phyloP scores from a whole-genome alignment of 169 alveolate species.

The Babesia bigemina region DNA sequence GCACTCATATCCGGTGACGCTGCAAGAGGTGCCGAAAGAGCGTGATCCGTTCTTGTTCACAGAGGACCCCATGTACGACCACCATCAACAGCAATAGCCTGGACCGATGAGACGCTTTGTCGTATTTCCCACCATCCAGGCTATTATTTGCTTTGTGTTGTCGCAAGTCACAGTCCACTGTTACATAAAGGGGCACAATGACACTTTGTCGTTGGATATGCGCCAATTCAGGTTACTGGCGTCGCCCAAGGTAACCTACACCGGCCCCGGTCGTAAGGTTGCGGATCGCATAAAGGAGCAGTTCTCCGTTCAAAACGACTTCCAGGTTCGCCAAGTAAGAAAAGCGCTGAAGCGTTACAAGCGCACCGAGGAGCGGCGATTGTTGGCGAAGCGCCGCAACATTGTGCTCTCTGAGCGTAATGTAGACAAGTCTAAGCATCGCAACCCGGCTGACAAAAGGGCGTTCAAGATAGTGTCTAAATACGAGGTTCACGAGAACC shows the following conservation, averaged over 20 bases:
- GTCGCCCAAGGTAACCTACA: conserved; percentile 22
- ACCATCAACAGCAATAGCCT: conserved; percentile 24
- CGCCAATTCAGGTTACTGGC: neutral
- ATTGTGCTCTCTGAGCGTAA: conserved; percentile 37
- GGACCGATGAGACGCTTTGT: conserved; percentile 2
- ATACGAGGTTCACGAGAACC: conserved; percentile 16
- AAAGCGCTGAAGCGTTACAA: conserved; percentile 58
- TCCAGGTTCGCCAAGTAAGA: conserved; percentile 47
- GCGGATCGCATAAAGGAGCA: conserved; percentile 63
- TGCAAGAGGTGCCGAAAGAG: conserved; percentile 64
- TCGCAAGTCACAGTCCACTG: neutral
- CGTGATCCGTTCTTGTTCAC: conserved; percentile 67
- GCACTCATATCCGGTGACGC: conserved; percentile 61
- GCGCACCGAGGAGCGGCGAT: conserved; percentile 45
- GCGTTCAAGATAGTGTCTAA: conserved; percentile 27
- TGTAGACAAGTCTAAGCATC: conserved; percentile 11
- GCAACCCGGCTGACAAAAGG: neutral
- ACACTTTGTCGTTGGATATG: too few relatives aligned
- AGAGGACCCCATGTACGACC: conserved; percentile 68
- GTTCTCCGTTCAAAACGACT: conserved; percentile 42
- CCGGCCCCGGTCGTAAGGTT: conserved; percentile 66
- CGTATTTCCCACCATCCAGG: neutral
- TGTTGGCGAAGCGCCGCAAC: conserved; percentile 38
- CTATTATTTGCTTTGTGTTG: neutral
- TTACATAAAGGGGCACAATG: neutral